phyloP scores from a whole-genome alignment of 2,329 filamentous ascomycete genomes.

The Arachnomyces sp. region DNA sequence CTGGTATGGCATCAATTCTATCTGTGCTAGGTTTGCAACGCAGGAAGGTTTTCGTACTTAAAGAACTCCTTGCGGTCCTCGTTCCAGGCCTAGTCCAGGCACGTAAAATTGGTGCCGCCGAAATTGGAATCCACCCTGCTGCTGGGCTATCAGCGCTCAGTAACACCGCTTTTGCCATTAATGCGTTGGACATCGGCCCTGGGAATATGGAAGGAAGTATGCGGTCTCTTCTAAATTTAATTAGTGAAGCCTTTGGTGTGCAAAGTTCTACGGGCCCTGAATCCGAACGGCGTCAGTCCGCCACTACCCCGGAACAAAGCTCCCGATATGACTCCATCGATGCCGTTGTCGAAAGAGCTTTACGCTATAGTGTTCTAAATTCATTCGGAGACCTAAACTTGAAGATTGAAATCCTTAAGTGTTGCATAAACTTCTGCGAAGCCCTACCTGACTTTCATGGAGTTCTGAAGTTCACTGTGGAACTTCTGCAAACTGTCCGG shows the following conservation, averaged over 20 bases:
- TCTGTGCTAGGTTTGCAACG: conserved; percentile 70
- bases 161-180: conserved; percentile 39
- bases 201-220: conserved; percentile 37
- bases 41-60: conserved; percentile 85
- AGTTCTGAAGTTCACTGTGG: conserved; percentile 78
- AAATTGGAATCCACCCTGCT: conserved; percentile 90
- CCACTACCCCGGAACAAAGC: conserved; percentile 7
- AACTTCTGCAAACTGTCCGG: conserved; percentile 67
- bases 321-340: conserved; percentile 28
- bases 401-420: conserved; percentile 78
- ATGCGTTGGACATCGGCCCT: conserved; percentile 34
- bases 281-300: conserved; percentile 20
- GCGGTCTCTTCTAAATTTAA: conserved; percentile 29
- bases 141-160: conserved; percentile 72
- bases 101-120: conserved; percentile 85
- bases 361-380: conserved; percentile 39
- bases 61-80: conserved; percentile 74
- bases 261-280: conserved; percentile 30
- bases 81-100: conserved; percentile 83
- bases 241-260: conserved; percentile 35
- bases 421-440: conserved; percentile 91
- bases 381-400: conserved; percentile 68
- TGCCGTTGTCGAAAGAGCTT: conserved; percentile 37
- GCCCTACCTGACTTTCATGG: conserved; percentile 86
- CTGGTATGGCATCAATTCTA: conserved; percentile 81